Percentiles rank a stretch among this genome's conserved stretches.
Conservation (phyloP, 2,329 filamentous ascomycete species). For the Rhinocladiella mackenziei region DNA sequence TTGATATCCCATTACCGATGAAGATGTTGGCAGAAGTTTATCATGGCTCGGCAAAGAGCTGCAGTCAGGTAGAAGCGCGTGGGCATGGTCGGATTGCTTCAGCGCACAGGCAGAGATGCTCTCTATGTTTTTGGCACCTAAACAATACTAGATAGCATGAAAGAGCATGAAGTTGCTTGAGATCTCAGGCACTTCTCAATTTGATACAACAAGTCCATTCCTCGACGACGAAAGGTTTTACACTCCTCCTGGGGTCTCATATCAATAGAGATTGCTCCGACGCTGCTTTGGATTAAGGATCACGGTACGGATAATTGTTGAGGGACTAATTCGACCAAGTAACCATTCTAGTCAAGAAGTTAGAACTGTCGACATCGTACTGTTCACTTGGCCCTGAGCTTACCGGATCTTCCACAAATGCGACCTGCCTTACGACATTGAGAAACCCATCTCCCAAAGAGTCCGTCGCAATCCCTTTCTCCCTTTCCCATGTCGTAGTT, state of each 20-base stretch:
- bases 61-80: neutral
- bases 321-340: slow-evolving; percentile 35
- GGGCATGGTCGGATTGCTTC: neutral
- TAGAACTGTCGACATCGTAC: neutral
- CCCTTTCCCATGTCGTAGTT: slow-evolving; percentile 26
- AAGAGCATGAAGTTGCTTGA: no score
- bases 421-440: slow-evolving; percentile 35
- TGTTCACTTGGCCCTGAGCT: slow-evolving; percentile 16
- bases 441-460: slow-evolving; percentile 33
- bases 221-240: no score
- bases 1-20: slow-evolving; percentile 5
- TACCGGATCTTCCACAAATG: slow-evolving; percentile 38
- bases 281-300: neutral
- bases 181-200: no score
- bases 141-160: no score
- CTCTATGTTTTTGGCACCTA: neutral
- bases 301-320: slow-evolving; percentile 24
- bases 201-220: no score
- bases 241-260: neutral
- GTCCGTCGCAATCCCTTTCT: slow-evolving; percentile 9
- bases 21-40: slow-evolving; percentile 4
- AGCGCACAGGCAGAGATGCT: neutral
- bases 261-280: neutral
- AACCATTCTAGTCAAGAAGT: slow-evolving; percentile 32
- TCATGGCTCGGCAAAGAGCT: slow-evolving; percentile 5